Percentiles rank a stretch among this genome's conserved stretches.
phyloP scores from a whole-genome alignment of 2,329 filamentous ascomycete genomes.

The Alternaria panax region DNA sequence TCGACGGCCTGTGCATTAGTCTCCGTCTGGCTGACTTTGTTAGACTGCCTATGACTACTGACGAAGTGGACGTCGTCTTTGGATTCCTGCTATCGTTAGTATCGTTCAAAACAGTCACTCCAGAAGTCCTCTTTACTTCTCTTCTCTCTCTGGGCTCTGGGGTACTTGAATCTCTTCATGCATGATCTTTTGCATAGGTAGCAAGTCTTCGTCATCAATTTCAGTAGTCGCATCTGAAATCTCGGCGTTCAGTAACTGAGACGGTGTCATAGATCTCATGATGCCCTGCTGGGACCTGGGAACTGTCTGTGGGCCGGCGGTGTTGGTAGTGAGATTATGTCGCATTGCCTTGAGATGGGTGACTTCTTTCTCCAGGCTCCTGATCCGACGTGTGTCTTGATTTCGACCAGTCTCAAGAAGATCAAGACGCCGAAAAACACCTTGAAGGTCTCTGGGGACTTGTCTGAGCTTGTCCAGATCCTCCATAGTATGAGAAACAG shows the following conservation, averaged over 20 bases:
- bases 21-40: slow-evolving; percentile 25
- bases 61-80: neutral
- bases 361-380: slow-evolving; percentile 19
- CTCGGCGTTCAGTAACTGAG: neutral
- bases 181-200: neutral
- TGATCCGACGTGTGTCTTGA: slow-evolving; percentile 16
- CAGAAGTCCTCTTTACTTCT: slow-evolving; percentile 2
- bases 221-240: slow-evolving; percentile 8
- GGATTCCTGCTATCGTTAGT: slow-evolving; percentile 12
- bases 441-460: slow-evolving; percentile 2
- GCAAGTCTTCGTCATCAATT: slow-evolving; percentile 17
- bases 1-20: slow-evolving; percentile 30
- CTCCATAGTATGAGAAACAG: slow-evolving; percentile 19
- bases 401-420: slow-evolving; percentile 18
- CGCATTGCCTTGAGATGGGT: slow-evolving; percentile 2
- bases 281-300: neutral
- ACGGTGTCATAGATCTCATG: neutral
- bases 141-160: neutral
- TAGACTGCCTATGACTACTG: slow-evolving; percentile 9
- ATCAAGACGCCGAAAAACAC: slow-evolving; percentile 19
- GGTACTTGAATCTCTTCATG: slow-evolving; percentile 10
- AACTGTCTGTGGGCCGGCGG: neutral
- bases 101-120: neutral
- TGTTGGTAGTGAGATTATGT: neutral
- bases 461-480: slow-evolving; percentile 12